phyloP scores from a whole-genome alignment of 768 basidiomycete species.

The Hysterangium stoloniferum region DNA sequence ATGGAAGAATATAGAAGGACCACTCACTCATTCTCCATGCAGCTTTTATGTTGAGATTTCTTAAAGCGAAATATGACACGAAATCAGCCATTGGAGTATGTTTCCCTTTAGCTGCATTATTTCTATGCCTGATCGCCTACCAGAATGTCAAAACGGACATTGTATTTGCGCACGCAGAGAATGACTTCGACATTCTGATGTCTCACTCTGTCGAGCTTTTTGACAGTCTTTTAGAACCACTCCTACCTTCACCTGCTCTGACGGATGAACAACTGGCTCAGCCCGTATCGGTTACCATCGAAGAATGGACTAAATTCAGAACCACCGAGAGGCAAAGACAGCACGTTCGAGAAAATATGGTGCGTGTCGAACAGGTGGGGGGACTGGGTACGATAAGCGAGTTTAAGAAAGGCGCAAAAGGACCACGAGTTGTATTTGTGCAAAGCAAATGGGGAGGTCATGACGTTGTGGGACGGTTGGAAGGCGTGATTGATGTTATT shows the following conservation, averaged over 20 bases:
- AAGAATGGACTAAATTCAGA: conserved; percentile 39
- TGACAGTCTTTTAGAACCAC: conserved; percentile 53
- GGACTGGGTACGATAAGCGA: conserved; percentile 46
- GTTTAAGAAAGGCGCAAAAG: conserved; percentile 34
- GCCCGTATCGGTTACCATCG: conserved; percentile 21
- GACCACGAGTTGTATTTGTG: conserved; percentile 44
- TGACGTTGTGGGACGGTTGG: conserved; percentile 46
- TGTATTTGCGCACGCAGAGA: conserved; percentile 63
- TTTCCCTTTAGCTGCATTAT: not conserved
- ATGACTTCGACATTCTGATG: conserved; percentile 69
- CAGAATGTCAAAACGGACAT: conserved; percentile 63
- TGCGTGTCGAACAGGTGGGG: conserved; percentile 38
- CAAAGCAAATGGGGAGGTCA: conserved; percentile 54
- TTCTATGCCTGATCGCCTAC: not conserved
- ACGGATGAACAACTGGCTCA: conserved; percentile 15
- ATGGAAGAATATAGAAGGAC: too few species aligned
- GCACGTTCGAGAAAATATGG: conserved; percentile 34
- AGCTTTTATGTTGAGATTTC: conserved; percentile 49
- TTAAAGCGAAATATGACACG: conserved; percentile 56
- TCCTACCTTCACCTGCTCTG: conserved; percentile 44
- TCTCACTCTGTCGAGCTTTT: conserved; percentile 64
- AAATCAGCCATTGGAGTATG: conserved; percentile 52
- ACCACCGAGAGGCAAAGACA: conserved; percentile 34
- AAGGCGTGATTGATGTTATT: conserved; percentile 61
- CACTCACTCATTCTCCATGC: not conserved